Conservation (phyloP, 2,329 filamentous ascomycete genomes). For the Paecilomyces sp. region DNA sequence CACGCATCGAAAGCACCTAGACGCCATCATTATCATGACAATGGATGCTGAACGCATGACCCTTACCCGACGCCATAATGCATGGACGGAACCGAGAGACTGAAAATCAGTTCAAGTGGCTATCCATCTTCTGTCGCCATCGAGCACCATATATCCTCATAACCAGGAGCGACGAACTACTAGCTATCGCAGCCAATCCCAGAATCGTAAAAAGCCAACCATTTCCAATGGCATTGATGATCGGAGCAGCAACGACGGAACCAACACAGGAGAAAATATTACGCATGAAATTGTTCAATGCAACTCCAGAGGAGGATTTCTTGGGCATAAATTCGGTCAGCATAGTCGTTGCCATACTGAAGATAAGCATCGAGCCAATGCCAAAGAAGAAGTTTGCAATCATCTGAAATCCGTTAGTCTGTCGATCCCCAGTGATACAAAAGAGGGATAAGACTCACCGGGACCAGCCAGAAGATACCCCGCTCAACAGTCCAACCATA, state of each 20-base stretch:
- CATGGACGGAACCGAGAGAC: slow-evolving; percentile 1
- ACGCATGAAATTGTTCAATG: slow-evolving; percentile 72
- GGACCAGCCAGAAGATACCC: slow-evolving; percentile 56
- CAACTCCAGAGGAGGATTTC: slow-evolving; percentile 64
- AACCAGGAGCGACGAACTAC: slow-evolving; percentile 53
- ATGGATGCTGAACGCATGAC: slow-evolving; percentile 12
- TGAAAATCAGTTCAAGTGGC: slow-evolving; percentile 12
- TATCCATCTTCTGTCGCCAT: slow-evolving; percentile 61
- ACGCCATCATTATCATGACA: not conserved
- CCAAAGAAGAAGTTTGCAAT: slow-evolving; percentile 70
- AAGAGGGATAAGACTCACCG: slow-evolving; percentile 20
- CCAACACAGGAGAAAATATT: slow-evolving; percentile 73
- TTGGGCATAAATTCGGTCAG: slow-evolving; percentile 76
- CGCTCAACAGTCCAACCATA: slow-evolving; percentile 69
- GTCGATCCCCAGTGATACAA: slow-evolving; percentile 2
- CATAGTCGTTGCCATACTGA: slow-evolving; percentile 69
- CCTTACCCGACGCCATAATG: slow-evolving; percentile 12
- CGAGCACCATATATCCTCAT: slow-evolving; percentile 54
- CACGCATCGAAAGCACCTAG: not conserved
- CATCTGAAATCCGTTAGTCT: slow-evolving; percentile 24
- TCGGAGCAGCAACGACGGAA: slow-evolving; percentile 60
- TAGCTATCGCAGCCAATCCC: slow-evolving; percentile 49
- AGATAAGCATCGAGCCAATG: slow-evolving; percentile 70
- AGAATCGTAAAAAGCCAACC: slow-evolving; percentile 68
- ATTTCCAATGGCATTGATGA: slow-evolving; percentile 63